phyloP scores from a whole-genome alignment of 2,329 filamentous ascomycete species.

The Bipolaris oryzae region DNA sequence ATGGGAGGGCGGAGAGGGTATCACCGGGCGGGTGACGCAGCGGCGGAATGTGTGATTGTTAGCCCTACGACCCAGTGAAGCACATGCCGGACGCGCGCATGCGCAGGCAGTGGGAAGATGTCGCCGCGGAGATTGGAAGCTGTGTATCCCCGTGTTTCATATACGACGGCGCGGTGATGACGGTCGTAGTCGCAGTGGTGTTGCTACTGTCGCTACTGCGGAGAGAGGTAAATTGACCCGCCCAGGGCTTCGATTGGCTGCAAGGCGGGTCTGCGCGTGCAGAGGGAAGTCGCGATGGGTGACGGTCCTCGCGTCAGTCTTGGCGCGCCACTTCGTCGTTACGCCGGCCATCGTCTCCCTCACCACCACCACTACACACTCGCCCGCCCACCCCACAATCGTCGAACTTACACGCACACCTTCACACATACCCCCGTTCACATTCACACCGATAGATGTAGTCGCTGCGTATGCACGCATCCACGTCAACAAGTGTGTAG shows the following conservation, averaged over 20 bases:
- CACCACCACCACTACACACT: not conserved
- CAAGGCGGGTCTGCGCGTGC: not conserved
- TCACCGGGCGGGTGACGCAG: constrained; percentile 36
- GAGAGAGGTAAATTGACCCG: not conserved
- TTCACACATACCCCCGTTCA: constrained; percentile 4
- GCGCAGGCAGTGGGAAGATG: constrained; percentile 19
- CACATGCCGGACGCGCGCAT: constrained; percentile 39
- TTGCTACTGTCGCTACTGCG: not conserved
- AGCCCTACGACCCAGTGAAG: constrained; percentile 40
- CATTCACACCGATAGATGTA: constrained; percentile 20
- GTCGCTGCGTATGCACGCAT: constrained; percentile 13
- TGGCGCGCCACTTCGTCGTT: constrained; percentile 21
- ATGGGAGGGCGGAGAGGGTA: constrained; percentile 32
- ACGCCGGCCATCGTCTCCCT: not conserved
- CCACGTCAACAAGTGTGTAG: constrained; percentile 8
- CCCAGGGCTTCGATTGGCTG: not conserved
- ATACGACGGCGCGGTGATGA: not conserved
- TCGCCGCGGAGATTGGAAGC: not conserved
- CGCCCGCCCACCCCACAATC: not conserved
- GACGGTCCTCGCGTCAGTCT: constrained; percentile 18
- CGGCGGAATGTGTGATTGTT: constrained; percentile 34
- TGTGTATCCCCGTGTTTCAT: constrained; percentile 1
- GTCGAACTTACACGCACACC: not conserved
- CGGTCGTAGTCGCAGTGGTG: not conserved
- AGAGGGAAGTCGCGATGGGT: constrained; percentile 29